phyloP scores from a whole-genome alignment of 805 yeast species.

The Grigorovia yakushimaensis region DNA sequence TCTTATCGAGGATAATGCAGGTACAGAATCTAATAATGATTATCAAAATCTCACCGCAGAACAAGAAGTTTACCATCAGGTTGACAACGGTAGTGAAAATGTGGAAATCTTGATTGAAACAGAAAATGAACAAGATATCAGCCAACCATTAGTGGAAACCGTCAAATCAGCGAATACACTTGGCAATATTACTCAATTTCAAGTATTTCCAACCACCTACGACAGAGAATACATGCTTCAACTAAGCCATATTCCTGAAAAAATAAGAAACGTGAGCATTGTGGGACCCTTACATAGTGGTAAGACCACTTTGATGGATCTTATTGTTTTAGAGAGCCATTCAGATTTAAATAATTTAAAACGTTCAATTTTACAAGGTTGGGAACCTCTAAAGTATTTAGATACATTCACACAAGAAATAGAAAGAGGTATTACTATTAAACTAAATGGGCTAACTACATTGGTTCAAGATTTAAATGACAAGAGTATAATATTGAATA shows the following conservation, averaged over 20 bases:
- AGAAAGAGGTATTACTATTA: slow-evolving; percentile 60
- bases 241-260: slow-evolving; percentile 44
- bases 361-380: slow-evolving; percentile 27
- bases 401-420: slow-evolving; percentile 65
- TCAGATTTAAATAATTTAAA: slow-evolving; percentile 18
- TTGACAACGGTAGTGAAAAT: slow-evolving; percentile 22
- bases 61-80: not conserved
- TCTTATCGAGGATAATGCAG: slow-evolving; percentile 8
- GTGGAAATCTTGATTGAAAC: slow-evolving; percentile 58
- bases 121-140: slow-evolving; percentile 39
- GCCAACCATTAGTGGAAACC: slow-evolving; percentile 49
- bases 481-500: slow-evolving; percentile 48
- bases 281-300: slow-evolving; percentile 83
- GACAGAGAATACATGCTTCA: slow-evolving; percentile 53
- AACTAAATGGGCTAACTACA: slow-evolving; percentile 51
- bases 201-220: slow-evolving; percentile 34
- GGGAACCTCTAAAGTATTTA: slow-evolving; percentile 49
- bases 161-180: slow-evolving; percentile 33
- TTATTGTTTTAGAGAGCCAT: slow-evolving; percentile 60
- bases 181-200: slow-evolving; percentile 24
- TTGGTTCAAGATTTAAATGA: slow-evolving; percentile 43
- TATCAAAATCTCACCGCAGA: not conserved
- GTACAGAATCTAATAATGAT: not conserved
- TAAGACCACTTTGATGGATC: slow-evolving; percentile 69
- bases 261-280: slow-evolving; percentile 63